A percentile compares a stretch with the other conserved stretches of the same genome.
Conservation (phyloP, 306 rosid genomes). For the Fragaria vesca region DNA sequence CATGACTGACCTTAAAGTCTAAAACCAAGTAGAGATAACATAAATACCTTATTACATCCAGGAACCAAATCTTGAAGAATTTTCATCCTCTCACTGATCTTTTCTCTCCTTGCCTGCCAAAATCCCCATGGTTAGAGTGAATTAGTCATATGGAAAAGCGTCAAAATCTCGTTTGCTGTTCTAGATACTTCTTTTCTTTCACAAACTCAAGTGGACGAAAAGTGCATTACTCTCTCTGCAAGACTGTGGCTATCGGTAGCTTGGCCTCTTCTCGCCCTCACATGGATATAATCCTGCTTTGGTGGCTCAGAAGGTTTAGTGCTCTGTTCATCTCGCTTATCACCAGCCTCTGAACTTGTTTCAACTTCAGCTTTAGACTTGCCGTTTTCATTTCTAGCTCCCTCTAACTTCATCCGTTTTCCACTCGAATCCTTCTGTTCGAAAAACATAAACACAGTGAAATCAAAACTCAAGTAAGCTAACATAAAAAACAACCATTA, state of each 20-base stretch:
- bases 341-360: slow-evolving; percentile 45
- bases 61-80: slow-evolving; percentile 92
- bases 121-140: slow-evolving; percentile 12
- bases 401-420: slow-evolving; percentile 51
- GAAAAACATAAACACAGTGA: not conserved
- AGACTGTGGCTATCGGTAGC: slow-evolving; percentile 99
- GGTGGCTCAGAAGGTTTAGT: slow-evolving; percentile 60
- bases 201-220: slow-evolving; percentile 17
- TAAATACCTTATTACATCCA: slow-evolving; percentile 81
- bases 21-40: slow-evolving; percentile 9
- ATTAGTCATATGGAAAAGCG: not conserved
- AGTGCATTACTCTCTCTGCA: slow-evolving; percentile 73
- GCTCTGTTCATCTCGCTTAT: slow-evolving; percentile 47
- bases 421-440: slow-evolving; percentile 48
- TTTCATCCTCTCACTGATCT: slow-evolving; percentile 92
- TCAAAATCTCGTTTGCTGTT: not conserved
- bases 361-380: slow-evolving; percentile 42
- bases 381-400: slow-evolving; percentile 34
- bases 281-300: slow-evolving; percentile 86
- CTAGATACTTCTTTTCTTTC: not conserved
- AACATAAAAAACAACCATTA: not conserved
- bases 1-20: not conserved
- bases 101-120: slow-evolving; percentile 90
- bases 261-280: slow-evolving; percentile 97
- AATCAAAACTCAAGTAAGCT: not conserved